Conservation (phyloP, 176 grass and related monocot species). For the Triticum turgidum region DNA sequence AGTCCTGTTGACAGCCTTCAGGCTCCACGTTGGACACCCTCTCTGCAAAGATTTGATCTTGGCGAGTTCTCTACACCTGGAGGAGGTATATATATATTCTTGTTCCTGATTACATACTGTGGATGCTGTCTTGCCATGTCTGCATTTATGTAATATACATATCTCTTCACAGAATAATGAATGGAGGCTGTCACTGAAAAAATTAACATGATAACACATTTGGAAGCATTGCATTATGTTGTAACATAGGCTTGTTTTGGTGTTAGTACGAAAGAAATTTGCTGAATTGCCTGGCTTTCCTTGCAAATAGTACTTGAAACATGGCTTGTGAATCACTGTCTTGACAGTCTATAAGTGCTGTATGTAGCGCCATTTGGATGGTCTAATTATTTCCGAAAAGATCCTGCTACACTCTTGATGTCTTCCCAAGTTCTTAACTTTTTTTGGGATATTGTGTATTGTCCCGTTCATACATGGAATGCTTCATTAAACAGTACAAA, state of each 20-base stretch:
- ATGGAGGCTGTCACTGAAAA: background rate
- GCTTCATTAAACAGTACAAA: background rate
- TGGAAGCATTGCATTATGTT: background rate
- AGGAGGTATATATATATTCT: conserved; percentile 54
- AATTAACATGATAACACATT: background rate
- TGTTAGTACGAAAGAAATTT: background rate
- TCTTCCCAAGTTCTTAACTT: conserved; percentile 11
- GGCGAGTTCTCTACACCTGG: conserved; percentile 81
- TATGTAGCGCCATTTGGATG: background rate
- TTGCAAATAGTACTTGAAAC: background rate
- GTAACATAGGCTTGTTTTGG: background rate
- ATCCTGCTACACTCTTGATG: too few species aligned
- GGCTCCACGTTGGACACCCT: conserved; percentile 77
- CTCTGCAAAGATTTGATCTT: conserved; percentile 83
- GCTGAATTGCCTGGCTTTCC: background rate
- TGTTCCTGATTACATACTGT: conserved; percentile 19
- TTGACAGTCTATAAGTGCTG: background rate
- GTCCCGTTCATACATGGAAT: background rate
- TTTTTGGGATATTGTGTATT: background rate
- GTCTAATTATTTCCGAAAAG: background rate
- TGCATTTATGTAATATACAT: conserved; percentile 8
- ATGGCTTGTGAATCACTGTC: background rate
- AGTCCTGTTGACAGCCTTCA: conserved; percentile 83
- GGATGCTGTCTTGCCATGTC: background rate
- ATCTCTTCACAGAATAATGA: background rate